These are phyloP conservation scores for Cryptosporidium sp. DNA, from an alignment of 169 alveolate genomes.

Conservation along the genomic window DNA sequence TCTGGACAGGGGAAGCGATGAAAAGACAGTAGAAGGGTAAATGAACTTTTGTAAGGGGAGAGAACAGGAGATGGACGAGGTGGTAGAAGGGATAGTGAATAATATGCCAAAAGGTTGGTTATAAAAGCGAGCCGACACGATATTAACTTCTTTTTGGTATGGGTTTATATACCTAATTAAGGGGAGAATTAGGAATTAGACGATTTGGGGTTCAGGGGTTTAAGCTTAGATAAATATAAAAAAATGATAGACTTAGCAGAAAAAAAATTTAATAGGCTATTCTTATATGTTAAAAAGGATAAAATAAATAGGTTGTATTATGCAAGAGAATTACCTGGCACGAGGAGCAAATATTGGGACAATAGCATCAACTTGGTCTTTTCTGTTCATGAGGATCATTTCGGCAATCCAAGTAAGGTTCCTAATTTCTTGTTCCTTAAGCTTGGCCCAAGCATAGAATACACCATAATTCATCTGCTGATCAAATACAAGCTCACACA, in stretches of 20 bases:
- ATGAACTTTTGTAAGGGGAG: no score
- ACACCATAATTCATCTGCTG: slow-evolving; percentile 96
- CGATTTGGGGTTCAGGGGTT: no score
- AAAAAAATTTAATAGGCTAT: slow-evolving; percentile 22
- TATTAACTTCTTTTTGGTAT: no score
- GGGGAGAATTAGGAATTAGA: neutral
- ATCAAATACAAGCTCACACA: slow-evolving; percentile 96
- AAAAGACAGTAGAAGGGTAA: no score
- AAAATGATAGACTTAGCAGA: neutral
- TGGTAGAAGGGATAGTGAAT: no score
- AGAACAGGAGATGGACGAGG: no score
- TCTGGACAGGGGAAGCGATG: neutral
- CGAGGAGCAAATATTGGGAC: slow-evolving; percentile 87
- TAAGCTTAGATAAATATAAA: neutral
- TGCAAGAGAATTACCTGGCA: slow-evolving; percentile 32
- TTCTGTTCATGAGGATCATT: slow-evolving; percentile 89
- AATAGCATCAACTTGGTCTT: slow-evolving; percentile 87
- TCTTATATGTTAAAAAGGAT: slow-evolving; percentile 35
- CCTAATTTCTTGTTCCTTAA: slow-evolving; percentile 97
- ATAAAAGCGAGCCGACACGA: neutral
- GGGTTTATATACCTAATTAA: no score
- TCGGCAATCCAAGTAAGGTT: slow-evolving; percentile 97
- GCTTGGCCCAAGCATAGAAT: slow-evolving; percentile 97
- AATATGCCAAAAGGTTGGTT: no score
- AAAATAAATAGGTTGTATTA: neutral